Evolutionary conservation across 495 filamentous ascomycete genomes (phyloP), one percentile per base, ranked within the genome.

Genomic region (Xylaria sp.): DNA sequence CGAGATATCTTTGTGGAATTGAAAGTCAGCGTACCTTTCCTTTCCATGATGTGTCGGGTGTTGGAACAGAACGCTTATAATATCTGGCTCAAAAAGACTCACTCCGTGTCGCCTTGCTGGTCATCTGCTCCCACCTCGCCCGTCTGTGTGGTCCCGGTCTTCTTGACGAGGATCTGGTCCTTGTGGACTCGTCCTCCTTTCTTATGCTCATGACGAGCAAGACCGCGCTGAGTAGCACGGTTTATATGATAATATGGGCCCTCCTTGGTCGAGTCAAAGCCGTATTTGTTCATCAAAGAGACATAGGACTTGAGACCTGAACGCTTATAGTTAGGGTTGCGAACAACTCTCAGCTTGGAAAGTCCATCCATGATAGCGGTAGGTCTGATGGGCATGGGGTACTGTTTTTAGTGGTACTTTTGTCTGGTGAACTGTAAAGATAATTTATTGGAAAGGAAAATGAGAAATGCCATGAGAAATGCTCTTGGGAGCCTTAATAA

Each of bases 301-400:
- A 91, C 89, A 78, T 94, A 93, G 35, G 90, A 92, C 82, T 93
- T 93, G 72, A 85, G 86, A 41, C 92, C 92, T 64, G 88, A 86
- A 71, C 80, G 85, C 73, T 90, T 76, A 79, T 92, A 93, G 68
- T 88, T 88, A 17, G 81, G 77, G 81, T 94, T 93, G 69, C 80
- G 82, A 29, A 82, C 76, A 31, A 78, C 78, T 53, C 83, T 78
- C 72, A 91, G 69, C 79, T 85, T 87, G 4, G 57, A 15, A 8
- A 61, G 57, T 31, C 57, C 19, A 1, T 61, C 57, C 57, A 61
- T 61, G 57, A 61, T 61, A 37, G 35, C 57, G 9, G 57, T 1
- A 61, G 57, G 57, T 40, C 57, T 61, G 9, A 61, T 61, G 15
- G 57, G 57, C 57, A 61, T 61, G 57, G n/a, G 33, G n/a, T 61